These are phyloP conservation scores for Gracilaria vermiculophylla DNA, from an alignment of 23 red algal genomes.

Conservation along the genomic window DNA sequence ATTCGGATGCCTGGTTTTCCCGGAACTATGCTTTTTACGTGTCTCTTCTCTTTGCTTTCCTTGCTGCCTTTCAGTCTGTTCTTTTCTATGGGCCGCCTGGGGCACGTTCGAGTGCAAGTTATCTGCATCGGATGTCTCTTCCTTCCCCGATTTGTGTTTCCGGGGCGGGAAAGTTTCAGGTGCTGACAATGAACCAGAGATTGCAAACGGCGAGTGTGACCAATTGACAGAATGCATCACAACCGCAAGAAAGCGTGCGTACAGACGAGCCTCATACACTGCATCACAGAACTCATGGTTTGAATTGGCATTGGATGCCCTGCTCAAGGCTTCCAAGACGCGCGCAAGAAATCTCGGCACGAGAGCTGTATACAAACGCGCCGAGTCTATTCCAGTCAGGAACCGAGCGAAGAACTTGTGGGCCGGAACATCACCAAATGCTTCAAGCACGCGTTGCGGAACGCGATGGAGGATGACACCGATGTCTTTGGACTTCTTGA, in stretches of 20 bases:
- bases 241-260: constrained; percentile 34
- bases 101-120: not conserved
- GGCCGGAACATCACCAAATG: constrained; percentile 20
- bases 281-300: constrained; percentile 43
- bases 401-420: constrained; percentile 44
- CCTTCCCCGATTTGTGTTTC: not conserved
- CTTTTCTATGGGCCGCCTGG: not conserved
- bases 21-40: not conserved
- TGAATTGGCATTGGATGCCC: constrained; percentile 8
- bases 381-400: constrained; percentile 33
- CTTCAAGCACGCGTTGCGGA: constrained; percentile 6
- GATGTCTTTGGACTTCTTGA: not conserved
- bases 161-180: not conserved
- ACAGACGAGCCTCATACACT: constrained; percentile 35
- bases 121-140: not conserved
- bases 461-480: constrained; percentile 41
- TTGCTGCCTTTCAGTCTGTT: not conserved
- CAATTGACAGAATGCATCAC: constrained; percentile 37
- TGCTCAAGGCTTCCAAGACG: not conserved
- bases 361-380: constrained; percentile 25
- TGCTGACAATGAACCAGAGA: not conserved
- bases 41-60: not conserved
- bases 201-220: constrained; percentile 33
- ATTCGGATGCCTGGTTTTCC: not conserved
- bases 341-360: constrained; percentile 8